These are phyloP conservation scores for Beta lomatogona DNA, from an alignment of 179 eudicot species.

Conservation along the genomic window DNA sequence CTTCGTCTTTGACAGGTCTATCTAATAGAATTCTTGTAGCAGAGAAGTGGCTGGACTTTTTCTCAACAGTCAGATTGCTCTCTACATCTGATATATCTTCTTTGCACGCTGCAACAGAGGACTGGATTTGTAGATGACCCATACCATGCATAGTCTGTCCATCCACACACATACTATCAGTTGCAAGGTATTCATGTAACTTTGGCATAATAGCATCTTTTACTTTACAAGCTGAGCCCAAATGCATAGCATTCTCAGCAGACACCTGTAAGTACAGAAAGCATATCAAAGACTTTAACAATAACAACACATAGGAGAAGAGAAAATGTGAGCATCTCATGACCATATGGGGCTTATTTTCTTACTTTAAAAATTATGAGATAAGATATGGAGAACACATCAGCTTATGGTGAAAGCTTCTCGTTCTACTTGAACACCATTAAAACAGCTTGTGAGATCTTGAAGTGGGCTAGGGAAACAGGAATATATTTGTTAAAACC, in stretches of 20 bases:
- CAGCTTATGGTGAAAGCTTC: not conserved
- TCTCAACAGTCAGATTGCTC: constrained; percentile 30
- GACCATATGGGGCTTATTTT: not conserved
- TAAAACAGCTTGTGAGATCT: not conserved
- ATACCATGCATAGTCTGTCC: constrained; percentile 26
- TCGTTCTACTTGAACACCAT: not conserved
- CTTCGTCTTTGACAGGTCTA: constrained; percentile 36
- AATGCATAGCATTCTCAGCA: not conserved
- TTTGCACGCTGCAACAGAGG: constrained; percentile 26
- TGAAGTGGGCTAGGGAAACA: not conserved
- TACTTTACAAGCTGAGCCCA: constrained; percentile 13
- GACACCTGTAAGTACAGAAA: not conserved
- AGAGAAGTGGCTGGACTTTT: constrained; percentile 35
- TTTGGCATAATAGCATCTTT: constrained; percentile 17
- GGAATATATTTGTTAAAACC: not conserved
- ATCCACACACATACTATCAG: constrained; percentile 22
- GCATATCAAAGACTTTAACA: not conserved
- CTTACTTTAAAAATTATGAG: not conserved
- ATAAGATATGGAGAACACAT: not conserved
- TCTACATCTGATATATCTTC: constrained; percentile 29
- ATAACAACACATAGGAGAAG: not conserved
- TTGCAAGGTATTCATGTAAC: constrained; percentile 23
- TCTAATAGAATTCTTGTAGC: constrained; percentile 46
- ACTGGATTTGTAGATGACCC: constrained; percentile 33
- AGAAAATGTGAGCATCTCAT: not conserved